Evolutionary conservation across 2,329 filamentous ascomycete species (phyloP).

Genomic region (Pestalotiopsis sp.): DNA sequence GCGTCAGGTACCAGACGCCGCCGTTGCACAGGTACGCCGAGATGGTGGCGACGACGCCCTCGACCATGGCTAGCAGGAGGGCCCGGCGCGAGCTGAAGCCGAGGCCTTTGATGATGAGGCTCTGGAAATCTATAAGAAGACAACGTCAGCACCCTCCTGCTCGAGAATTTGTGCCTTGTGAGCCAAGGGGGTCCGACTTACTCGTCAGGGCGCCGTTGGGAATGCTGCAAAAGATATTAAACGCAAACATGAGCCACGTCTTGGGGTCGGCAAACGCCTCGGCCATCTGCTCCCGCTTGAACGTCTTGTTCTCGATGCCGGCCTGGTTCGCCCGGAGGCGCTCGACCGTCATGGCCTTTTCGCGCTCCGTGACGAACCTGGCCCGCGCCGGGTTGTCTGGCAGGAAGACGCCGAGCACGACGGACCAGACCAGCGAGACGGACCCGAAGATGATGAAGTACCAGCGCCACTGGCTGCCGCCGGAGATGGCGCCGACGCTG

Average conservation of each 20-base stretch:
- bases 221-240: slow-evolving; percentile 56
- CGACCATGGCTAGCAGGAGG: slow-evolving; percentile 13
- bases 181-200: background rate
- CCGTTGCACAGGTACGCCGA: slow-evolving; percentile 15
- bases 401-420: slow-evolving; percentile 58
- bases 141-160: background rate
- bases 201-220: slow-evolving; percentile 46
- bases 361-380: slow-evolving; percentile 59
- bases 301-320: slow-evolving; percentile 44
- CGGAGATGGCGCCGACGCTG: slow-evolving; percentile 59
- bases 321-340: slow-evolving; percentile 53
- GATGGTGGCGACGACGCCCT: slow-evolving; percentile 13
- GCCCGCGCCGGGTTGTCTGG: slow-evolving; percentile 65
- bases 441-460: slow-evolving; percentile 63
- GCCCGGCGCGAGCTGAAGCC: slow-evolving; percentile 13
- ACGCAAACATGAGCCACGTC: slow-evolving; percentile 21
- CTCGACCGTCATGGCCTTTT: slow-evolving; percentile 58
- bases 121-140: slow-evolving; percentile 11
- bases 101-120: slow-evolving; percentile 15
- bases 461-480: slow-evolving; percentile 32
- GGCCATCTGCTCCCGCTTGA: slow-evolving; percentile 29
- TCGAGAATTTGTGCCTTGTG: background rate
- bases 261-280: slow-evolving; percentile 23
- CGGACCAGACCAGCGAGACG: slow-evolving; percentile 56
- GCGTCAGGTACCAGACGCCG: slow-evolving; percentile 15